Evolutionary conservation across 2,329 filamentous ascomycete species (phyloP).

Genomic region (Cercospora sp.): DNA sequence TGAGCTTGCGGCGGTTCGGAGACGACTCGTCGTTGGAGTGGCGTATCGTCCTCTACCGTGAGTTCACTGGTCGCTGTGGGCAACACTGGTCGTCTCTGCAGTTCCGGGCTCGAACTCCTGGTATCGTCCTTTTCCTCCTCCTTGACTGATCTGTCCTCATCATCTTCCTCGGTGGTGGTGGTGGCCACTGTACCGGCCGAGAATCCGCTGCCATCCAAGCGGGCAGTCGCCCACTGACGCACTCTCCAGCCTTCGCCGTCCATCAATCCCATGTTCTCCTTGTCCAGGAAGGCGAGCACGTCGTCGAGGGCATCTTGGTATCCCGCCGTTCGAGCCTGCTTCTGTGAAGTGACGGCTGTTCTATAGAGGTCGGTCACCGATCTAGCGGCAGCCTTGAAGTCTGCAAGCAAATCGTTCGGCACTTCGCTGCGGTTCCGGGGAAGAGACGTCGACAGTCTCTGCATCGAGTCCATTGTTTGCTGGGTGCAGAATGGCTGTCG

Average conservation of each 20-base stretch:
- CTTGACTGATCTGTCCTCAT: slow-evolving; percentile 51
- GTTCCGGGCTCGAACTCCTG: slow-evolving; percentile 44
- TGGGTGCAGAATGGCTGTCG: background rate
- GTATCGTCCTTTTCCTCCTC: slow-evolving; percentile 56
- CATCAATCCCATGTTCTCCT: slow-evolving; percentile 72
- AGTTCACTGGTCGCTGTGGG: slow-evolving; percentile 28
- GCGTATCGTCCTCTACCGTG: slow-evolving; percentile 26
- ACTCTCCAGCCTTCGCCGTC: slow-evolving; percentile 75
- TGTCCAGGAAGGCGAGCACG: slow-evolving; percentile 80
- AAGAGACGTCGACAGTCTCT: slow-evolving; percentile 62
- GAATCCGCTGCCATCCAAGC: slow-evolving; percentile 60
- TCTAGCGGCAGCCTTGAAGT: slow-evolving; percentile 88
- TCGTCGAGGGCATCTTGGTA: slow-evolving; percentile 96
- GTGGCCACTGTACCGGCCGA: slow-evolving; percentile 36
- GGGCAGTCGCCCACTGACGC: slow-evolving; percentile 68
- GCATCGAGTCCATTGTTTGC: slow-evolving; percentile 62
- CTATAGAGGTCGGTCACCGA: slow-evolving; percentile 97
- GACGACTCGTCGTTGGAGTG: slow-evolving; percentile 25
- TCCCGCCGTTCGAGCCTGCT: slow-evolving; percentile 73
- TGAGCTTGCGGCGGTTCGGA: slow-evolving; percentile 31
- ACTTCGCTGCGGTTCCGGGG: slow-evolving; percentile 43
- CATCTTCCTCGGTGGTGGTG: slow-evolving; percentile 65
- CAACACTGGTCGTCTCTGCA: slow-evolving; percentile 30
- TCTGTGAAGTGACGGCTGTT: slow-evolving; percentile 75
- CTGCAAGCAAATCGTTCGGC: slow-evolving; percentile 65